A percentile compares a stretch with the other conserved stretches of the same genome.
phyloP scores from a whole-genome alignment of 2,329 filamentous ascomycete species.

The Didymella lethalis region DNA sequence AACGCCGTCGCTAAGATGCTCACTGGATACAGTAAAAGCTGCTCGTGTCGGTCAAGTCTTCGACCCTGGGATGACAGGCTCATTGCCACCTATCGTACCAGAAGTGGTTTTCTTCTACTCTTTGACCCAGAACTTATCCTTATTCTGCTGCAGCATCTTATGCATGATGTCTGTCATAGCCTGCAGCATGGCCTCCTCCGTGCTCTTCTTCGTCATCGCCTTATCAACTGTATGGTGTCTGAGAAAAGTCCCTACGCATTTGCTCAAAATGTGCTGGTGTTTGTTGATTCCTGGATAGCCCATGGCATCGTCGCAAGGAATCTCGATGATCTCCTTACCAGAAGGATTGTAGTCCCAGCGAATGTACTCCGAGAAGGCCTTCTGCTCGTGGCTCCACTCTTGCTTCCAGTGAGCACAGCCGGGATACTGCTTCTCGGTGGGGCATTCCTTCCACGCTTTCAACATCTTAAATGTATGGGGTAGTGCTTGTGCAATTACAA shows the following conservation, averaged over 20 bases:
- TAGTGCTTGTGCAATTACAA: constrained; percentile 50
- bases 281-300: constrained; percentile 38
- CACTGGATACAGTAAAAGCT: background rate
- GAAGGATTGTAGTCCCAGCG: constrained; percentile 44
- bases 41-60: background rate
- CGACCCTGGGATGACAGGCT: background rate
- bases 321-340: constrained; percentile 38
- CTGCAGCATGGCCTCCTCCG: constrained; percentile 28
- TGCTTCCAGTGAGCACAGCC: constrained; percentile 41
- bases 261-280: constrained; percentile 20
- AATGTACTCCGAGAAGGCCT: constrained; percentile 46
- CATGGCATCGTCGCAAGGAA: constrained; percentile 48
- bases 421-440: constrained; percentile 34
- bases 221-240: constrained; percentile 40
- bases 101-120: constrained; percentile 6
- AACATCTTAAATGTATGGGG: constrained; percentile 41
- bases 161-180: constrained; percentile 20
- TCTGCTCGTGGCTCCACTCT: constrained; percentile 46
- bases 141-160: constrained; percentile 21
- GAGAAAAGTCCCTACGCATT: constrained; percentile 40
- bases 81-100: background rate
- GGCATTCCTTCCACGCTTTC: constrained; percentile 44
- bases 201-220: constrained; percentile 26
- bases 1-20: background rate
- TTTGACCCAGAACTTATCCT: constrained; percentile 19